Base-by-base conservation (phyloP, 805 yeast genomes). In the Ogataea saltuana region DNA sequence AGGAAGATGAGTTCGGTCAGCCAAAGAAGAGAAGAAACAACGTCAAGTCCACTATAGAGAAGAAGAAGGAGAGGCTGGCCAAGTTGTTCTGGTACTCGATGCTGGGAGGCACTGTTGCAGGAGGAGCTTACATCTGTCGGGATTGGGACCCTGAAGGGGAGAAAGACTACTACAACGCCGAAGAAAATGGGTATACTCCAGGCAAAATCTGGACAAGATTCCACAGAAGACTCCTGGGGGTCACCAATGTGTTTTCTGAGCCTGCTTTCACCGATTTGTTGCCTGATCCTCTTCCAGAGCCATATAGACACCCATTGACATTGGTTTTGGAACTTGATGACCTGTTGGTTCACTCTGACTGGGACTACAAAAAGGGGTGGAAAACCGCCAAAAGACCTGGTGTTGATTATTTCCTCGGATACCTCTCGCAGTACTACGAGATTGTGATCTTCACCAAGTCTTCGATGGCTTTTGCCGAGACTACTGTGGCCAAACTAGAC, bases 361-460 rank as follows among this genome's bases (percentile, higher is more conserved):
- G 99, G 99, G 78, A 87, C 44, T 80, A 88, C 54, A 81, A 87
- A 65, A 75, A 80, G 61, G 99, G 99, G 42, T 93, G 99, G 99
- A 83, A 93, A 70, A 91, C 97, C 12, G 98, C 96, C 22, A 93
- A 93, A 74, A 88, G 99, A 72, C 98, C 99, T 25, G 99, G 99
- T 50, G 82, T 88, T 48, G 99, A 95, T 67, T 93, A 93, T 72
- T 93, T 93, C 70, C 71, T 93, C 62, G 96, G 95, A 21, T 93
- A 93, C 68, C 72, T 93, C 56, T 86, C 97, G 6, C 96, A 88
- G 69, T 91, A 89, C 72, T 93, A 91, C 68, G 99, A 93, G 71
- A 83, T 93, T 62, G 98, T 93, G 41, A 70, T 95, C 35, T 93
- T 93, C 64, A 80, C 91, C 25, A 81, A 89, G 48, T 87, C 87